Evolutionary conservation across 2,329 filamentous ascomycete species (phyloP).

Genomic region (Myriosclerotinia duriaeana): DNA sequence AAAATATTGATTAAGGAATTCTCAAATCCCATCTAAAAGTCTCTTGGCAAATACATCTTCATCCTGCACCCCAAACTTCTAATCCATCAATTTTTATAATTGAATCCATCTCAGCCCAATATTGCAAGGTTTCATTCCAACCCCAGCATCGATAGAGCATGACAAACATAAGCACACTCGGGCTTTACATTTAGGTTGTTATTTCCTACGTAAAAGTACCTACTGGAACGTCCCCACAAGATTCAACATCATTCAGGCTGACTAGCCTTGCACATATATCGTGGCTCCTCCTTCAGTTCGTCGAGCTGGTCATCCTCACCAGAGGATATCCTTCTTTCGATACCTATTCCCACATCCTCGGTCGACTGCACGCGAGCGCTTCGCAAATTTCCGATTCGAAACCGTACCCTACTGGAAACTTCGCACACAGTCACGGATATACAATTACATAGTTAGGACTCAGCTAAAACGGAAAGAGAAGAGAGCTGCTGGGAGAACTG

Average conservation of each 20-base stretch:
- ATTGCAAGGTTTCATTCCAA: neutral
- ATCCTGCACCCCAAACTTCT: neutral
- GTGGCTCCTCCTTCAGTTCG: conserved; percentile 21
- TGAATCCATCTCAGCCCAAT: neutral
- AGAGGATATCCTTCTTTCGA: conserved; percentile 7
- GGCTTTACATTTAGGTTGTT: neutral
- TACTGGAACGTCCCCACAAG: neutral
- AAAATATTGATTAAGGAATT: neutral
- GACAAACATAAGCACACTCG: conserved; percentile 7
- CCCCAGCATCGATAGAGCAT: neutral
- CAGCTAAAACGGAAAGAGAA: conserved; percentile 56
- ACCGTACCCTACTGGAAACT: conserved; percentile 70
- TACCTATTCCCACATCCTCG: conserved; percentile 32
- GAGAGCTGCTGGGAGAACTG: conserved; percentile 40
- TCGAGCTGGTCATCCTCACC: conserved; percentile 28
- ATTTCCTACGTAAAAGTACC: neutral
- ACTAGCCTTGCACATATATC: conserved; percentile 21
- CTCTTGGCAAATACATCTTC: neutral
- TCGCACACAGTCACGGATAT: conserved; percentile 72
- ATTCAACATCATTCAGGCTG: neutral
- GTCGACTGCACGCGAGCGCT: conserved; percentile 20
- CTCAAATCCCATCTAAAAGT: conserved; percentile 1
- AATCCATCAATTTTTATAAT: neutral
- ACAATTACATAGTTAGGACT: conserved; percentile 67
- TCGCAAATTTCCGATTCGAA: conserved; percentile 65